Base-by-base conservation (phyloP, 257 asterid genomes). In the Ilex aquifolium region DNA sequence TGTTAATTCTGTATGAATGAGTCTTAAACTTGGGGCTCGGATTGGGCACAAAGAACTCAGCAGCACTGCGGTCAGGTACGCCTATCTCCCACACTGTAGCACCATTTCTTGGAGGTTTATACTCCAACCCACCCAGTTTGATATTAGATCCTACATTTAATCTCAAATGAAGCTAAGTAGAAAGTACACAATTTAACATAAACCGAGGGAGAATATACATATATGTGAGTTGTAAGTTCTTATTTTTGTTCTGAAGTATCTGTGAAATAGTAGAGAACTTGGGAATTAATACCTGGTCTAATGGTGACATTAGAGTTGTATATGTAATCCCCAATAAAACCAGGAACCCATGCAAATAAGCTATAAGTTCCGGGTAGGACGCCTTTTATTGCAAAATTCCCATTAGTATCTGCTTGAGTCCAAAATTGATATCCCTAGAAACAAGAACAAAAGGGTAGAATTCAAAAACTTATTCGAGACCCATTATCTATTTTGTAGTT, bases 61-160 rank as follows among this genome's bases (percentile, higher is more conserved):
- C 80, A 32, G 95, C 88, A 6, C 84, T 65, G 0, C 90, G 83
- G 62, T 86, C 91, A 5, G 93, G 83, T 40, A 80, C 31, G 31
- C 96, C 95, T 1, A 86, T 86, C 74, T 86, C 96, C 96, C 96
- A 86, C 27, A 88, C 16, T 1, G 95, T 88, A 0, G 85, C 63
- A 32, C 90, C 87, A 6, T 60, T 52, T 69, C 90, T 72, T 2
- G 90, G 93, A 65, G 87, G 75, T 27, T 80, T 62, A 57, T 80
- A 86, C 21, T 82, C 70, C 27, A 83, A 68, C 32, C 62, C 57
- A n/a, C 57, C 59, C 32, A 70, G 51, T 17, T 58, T 31, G 6
- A 72, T 48, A 21, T 40, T 57, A 2, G 76, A 74, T 51, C 92
- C 87, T 73, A 68, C 12, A 60, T 53, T 40, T 39, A 16, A 17